Base-by-base conservation (phyloP, 83 land plant genomes). In the Diphasiastrum complanatum region DNA sequence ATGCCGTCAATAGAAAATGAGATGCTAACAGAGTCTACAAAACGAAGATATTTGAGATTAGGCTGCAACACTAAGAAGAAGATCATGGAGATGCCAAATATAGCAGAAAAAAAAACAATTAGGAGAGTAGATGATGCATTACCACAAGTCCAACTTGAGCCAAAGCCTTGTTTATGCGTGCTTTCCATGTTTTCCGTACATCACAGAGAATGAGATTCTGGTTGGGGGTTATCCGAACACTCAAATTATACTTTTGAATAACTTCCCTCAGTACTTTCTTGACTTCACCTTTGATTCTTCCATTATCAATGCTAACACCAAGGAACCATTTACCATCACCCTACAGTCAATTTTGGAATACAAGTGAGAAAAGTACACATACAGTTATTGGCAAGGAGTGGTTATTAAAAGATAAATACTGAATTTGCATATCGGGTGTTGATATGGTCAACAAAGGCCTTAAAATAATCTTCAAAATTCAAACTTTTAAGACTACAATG, bases 251-350 rank as follows among this genome's bases (percentile, higher is more conserved):
- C 74, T 86, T 86, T 64, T 90, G 97, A 65, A 95, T 95, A 14
- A 90, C 60, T 35, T 87, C 95, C 66, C 97, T 81, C 37, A 95
- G 43, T 6, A 84, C 71, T 59, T 77, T 82, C 72, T 95, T 95
- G 75, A 78, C 74, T 32, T 63, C 62, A 6, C 97, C 99, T 45
- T 73, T 83, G 47, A 95, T 71, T 23, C 99, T 80, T 25, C 99
- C 99, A 83, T 73, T 95, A 46, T 95, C 97, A 51, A 95, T 84
- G 73, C 90, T 97, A 5, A 95, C 51, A 5, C 99, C 99, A 74
- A 82, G 84, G 60, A 82, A 95, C 36, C 76, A 46, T 48, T 28
- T 32, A 27, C 99, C 97, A 72, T 90, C 83, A 2, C 99, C 99
- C 99, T 95, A 67, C 65, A 65, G 52, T 30, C 14, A 33, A 51